These are phyloP conservation scores for Aureobasidium sp. DNA, from an alignment of 2,329 filamentous ascomycete genomes.

Conservation along the genomic window DNA sequence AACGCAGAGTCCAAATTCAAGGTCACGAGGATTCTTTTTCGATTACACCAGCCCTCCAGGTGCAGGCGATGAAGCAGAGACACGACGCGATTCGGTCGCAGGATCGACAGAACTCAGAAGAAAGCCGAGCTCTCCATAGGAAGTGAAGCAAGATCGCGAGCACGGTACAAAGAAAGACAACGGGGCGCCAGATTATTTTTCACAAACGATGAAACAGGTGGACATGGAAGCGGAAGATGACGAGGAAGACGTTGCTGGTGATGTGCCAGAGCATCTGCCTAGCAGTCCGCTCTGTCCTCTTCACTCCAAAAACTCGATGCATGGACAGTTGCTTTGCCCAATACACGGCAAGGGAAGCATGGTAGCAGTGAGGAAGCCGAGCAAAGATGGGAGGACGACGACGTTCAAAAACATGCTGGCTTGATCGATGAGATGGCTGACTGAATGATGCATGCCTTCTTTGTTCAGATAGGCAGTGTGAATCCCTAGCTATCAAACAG, in stretches of 20 bases:
- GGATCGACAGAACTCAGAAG: neutral
- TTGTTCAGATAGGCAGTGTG: neutral
- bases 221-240: neutral
- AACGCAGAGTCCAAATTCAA: constrained; percentile 14
- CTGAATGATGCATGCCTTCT: neutral
- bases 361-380: neutral
- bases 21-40: constrained; percentile 22
- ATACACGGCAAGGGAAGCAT: constrained; percentile 15
- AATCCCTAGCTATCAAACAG: neutral
- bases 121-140: neutral
- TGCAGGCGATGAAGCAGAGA: neutral
- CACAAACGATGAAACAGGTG: constrained; percentile 12
- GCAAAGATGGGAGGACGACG: neutral
- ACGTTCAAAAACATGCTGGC: constrained; percentile 7
- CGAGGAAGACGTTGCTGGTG: constrained; percentile 21
- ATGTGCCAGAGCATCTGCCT: constrained; percentile 37
- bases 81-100: neutral
- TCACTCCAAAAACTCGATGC: constrained; percentile 12
- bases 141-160: neutral
- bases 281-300: constrained; percentile 35
- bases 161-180: neutral
- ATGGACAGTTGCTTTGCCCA: constrained; percentile 14
- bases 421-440: neutral
- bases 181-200: constrained; percentile 10
- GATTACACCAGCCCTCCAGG: constrained; percentile 17